A percentile compares a stretch with the other conserved stretches of the same genome.
Conservation (phyloP, 177 flowering plant genomes). For the Vitis hybrid region DNA sequence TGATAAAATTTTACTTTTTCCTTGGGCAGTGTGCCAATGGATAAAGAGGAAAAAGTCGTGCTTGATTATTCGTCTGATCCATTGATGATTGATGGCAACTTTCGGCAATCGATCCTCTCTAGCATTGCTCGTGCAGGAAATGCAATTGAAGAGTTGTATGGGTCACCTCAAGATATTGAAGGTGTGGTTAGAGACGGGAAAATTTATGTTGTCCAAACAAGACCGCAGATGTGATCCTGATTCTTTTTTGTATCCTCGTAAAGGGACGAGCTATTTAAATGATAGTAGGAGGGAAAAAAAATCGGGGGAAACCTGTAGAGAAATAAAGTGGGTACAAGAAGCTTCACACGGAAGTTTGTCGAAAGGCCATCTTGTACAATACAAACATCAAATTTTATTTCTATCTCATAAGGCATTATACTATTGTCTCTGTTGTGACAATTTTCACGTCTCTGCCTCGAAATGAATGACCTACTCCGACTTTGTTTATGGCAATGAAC, state of each 20-base stretch:
- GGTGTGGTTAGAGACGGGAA: conserved; percentile 91
- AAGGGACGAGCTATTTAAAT: too few relatives aligned
- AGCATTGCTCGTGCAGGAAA: conserved; percentile 78
- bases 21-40: conserved; percentile 86
- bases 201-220: conserved; percentile 87
- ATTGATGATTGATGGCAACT: conserved; percentile 53
- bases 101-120: conserved; percentile 64
- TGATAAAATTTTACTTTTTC: background rate
- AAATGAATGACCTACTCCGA: too few relatives aligned
- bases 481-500: too few relatives aligned
- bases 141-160: conserved; percentile 83
- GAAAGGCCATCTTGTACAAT: too few relatives aligned
- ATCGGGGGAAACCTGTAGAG: too few relatives aligned
- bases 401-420: too few relatives aligned
- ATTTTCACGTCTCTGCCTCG: too few relatives aligned
- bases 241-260: background rate
- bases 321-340: too few relatives aligned
- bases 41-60: conserved; percentile 84
- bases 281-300: too few relatives aligned
- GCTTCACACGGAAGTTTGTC: too few relatives aligned
- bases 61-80: conserved; percentile 83
- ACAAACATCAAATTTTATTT: too few relatives aligned
- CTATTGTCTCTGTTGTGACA: too few relatives aligned
- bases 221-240: conserved; percentile 78
- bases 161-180: conserved; percentile 94